phyloP scores from a whole-genome alignment of 768 basidiomycete genomes.

The Lactarius deliciosus region DNA sequence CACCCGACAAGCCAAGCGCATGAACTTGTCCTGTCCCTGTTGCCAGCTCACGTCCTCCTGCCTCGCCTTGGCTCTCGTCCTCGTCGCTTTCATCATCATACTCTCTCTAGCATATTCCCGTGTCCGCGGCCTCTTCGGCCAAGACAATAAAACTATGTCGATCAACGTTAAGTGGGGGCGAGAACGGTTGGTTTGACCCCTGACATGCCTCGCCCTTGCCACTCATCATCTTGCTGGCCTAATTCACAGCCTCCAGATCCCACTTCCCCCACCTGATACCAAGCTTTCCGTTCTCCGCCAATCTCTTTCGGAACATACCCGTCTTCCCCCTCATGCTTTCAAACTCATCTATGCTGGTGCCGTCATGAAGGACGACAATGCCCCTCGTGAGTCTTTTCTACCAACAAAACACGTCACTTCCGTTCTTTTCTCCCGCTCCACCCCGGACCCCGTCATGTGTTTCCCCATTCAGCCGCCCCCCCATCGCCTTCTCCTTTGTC shows the following conservation, averaged over 20 bases:
- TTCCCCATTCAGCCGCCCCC: constrained; percentile 18
- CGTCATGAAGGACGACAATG: constrained; percentile 80
- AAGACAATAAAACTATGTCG: constrained; percentile 18
- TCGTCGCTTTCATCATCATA: constrained; percentile 34
- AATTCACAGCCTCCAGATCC: constrained; percentile 46
- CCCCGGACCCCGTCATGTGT: constrained; percentile 25
- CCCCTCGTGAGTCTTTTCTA: constrained; percentile 49
- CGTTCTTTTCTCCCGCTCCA: constrained; percentile 12
- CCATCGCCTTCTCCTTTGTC: neutral
- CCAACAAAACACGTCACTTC: constrained; percentile 12
- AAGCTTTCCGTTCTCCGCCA: constrained; percentile 57
- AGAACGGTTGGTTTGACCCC: constrained; percentile 37
- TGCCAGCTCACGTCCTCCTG: constrained; percentile 17
- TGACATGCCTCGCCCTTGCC: constrained; percentile 21
- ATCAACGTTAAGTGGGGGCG: constrained; percentile 49
- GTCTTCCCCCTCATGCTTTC: constrained; percentile 66
- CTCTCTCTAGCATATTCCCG: constrained; percentile 35
- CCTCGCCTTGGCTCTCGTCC: constrained; percentile 5
- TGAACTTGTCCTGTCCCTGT: neutral
- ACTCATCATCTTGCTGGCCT: constrained; percentile 12
- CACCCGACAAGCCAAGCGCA: neutral
- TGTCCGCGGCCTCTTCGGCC: constrained; percentile 31
- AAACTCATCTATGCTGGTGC: constrained; percentile 90
- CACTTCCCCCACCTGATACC: constrained; percentile 57
- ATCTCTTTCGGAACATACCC: constrained; percentile 70